phyloP scores from a whole-genome alignment of 257 asterid species.

The Scutellaria barbata region DNA sequence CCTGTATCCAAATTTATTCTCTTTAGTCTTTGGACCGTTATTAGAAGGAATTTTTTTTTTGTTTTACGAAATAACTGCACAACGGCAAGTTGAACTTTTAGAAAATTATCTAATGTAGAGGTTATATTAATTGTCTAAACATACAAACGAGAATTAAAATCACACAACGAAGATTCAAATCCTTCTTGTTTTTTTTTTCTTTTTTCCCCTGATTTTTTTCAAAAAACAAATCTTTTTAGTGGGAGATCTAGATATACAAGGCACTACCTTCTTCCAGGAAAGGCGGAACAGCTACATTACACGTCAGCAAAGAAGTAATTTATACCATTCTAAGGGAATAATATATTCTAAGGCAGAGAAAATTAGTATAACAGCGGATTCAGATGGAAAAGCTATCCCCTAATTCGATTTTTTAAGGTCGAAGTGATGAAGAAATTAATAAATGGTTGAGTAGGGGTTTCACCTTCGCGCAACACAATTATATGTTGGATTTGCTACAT shows the following conservation, averaged over 20 bases:
- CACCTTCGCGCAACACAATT: too few species aligned
- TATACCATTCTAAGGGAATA: slow-evolving; percentile 6
- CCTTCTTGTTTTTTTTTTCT: not conserved
- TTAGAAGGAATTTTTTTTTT: too few species aligned
- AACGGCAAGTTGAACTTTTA: not conserved
- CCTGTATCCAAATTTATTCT: not conserved
- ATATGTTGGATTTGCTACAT: too few species aligned
- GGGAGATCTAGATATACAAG: not conserved
- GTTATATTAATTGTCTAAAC: not conserved
- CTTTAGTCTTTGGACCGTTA: not conserved
- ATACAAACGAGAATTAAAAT: not conserved
- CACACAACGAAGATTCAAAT: not conserved
- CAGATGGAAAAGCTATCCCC: too few species aligned
- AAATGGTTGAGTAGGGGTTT: too few species aligned
- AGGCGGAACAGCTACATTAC: not conserved
- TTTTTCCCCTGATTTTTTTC: not conserved
- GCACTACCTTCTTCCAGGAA: slow-evolving; percentile 4
- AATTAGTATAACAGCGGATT: slow-evolving; percentile 9
- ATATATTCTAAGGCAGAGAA: slow-evolving; percentile 7
- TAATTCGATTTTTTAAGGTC: too few species aligned
- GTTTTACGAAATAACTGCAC: not conserved
- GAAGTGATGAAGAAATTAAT: too few species aligned
- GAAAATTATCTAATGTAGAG: slow-evolving; percentile 3
- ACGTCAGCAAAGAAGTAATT: not conserved
- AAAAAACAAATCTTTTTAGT: not conserved